Evolutionary conservation across 139 green algal species (phyloP).

Genomic region (Ettlia oleoabundans): DNA sequence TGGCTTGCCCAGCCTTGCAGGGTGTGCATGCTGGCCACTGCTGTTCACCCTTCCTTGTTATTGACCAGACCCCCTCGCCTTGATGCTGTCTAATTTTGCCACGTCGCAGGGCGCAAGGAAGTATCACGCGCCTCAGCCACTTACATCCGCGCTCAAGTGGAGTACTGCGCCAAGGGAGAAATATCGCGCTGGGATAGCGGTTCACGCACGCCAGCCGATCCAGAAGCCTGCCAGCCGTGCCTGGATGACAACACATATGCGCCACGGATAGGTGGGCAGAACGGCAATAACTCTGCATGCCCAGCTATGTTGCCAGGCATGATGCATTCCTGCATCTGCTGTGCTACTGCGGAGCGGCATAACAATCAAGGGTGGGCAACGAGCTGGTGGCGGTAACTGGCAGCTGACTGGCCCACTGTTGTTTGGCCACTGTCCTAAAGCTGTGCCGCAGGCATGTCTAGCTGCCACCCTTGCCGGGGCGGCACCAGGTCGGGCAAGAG

Average conservation of each 20-base stretch:
- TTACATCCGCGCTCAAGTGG: neutral
- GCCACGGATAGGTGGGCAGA: neutral
- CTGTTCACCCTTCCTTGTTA: neutral
- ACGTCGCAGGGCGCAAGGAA: neutral
- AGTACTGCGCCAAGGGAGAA: constrained; percentile 7
- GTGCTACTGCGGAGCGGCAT: no score
- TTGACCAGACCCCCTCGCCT: no score
- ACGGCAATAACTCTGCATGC: no score
- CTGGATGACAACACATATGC: neutral
- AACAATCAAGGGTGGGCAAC: no score
- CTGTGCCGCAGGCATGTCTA: constrained; percentile 8
- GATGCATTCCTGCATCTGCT: no score
- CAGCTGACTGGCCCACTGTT: no score
- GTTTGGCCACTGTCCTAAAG: no score
- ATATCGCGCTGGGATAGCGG: neutral
- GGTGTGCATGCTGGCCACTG: neutral
- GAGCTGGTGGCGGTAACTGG: no score
- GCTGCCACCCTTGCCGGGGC: neutral
- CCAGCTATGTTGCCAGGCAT: no score
- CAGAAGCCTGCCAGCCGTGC: constrained; percentile 5
- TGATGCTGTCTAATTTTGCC: neutral
- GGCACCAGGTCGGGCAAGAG: constrained; percentile 5
- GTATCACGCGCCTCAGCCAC: neutral
- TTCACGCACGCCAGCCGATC: neutral
- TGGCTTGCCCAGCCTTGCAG: no score